Conservation (phyloP, 345 rosid genomes). For the Psidium friedrichsthalianum region DNA sequence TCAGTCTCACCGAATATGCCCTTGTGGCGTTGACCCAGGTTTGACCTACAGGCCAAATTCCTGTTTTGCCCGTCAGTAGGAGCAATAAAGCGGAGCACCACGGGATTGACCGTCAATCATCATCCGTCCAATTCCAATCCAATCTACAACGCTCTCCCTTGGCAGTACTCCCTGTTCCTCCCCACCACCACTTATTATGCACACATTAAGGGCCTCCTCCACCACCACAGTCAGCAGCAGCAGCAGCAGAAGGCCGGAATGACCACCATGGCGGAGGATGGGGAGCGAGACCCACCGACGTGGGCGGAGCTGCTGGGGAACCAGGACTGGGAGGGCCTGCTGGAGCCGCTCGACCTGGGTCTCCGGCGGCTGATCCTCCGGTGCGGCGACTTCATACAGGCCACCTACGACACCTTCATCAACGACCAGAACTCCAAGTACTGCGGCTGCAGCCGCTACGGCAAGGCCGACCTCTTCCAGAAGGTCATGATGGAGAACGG, state of each 20-base stretch:
- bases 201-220: not conserved
- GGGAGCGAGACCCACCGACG: constrained; percentile 15
- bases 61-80: not conserved
- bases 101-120: not conserved
- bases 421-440: constrained; percentile 74
- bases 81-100: not conserved
- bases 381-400: constrained; percentile 88
- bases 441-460: constrained; percentile 84
- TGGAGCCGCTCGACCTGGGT: constrained; percentile 54
- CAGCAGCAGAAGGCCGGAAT: not conserved
- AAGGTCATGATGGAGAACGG: constrained; percentile 61
- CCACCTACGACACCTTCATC: constrained; percentile 84
- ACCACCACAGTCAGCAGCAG: not conserved
- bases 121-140: not conserved
- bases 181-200: not conserved
- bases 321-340: constrained; percentile 56
- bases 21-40: not conserved
- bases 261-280: not conserved
- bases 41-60: not conserved
- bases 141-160: not conserved
- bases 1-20: too few relatives aligned
- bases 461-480: constrained; percentile 43
- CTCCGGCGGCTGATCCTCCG: constrained; percentile 72
- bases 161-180: not conserved
- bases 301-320: constrained; percentile 63